Base-by-base conservation (phyloP, 352 stramenopile species). In the Phytophthora fragariae region DNA sequence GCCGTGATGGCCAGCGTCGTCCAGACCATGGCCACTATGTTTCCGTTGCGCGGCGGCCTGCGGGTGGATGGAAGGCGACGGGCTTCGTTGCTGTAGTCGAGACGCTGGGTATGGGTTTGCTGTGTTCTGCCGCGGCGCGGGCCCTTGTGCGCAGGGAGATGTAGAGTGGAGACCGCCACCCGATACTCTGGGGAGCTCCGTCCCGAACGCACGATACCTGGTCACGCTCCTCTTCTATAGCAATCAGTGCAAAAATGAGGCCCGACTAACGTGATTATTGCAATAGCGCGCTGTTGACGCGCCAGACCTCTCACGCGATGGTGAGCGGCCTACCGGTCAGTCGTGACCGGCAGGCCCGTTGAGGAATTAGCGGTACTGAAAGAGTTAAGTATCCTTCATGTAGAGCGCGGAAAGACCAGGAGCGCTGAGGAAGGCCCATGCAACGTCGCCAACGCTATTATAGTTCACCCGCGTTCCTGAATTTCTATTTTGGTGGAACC, bases 21-120 rank as follows among this genome's bases (percentile, higher is more conserved):
- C 78, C 75, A 85, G 31, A 72, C 52, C 68, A 82, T 81, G 35
- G 64, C 60, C 55, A 68, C 41, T 52, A 64, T 62, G 39, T 67
- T 67, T 56, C 29, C 24, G 27, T 8, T 12, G 33, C 19, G 33
- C 27, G 35, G 41, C 12, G 44, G 58, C 15, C 19, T 31, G 47
- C 19, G 17, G 39, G 11, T 49, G 14, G 37, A 14, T 44, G 37
- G 37, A 44, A 44, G 37, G 37, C 37, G 37, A 44, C 11, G 37
- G 37, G 11, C 37, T 41, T 12, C 37, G 37, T 44, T 44, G 37
- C 37, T 44, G 37, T 39, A 11, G 33, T 37, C 10, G 33, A 37
- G 9, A 29, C 24, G 27, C 33, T 39, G 9, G 33, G 10, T 31
- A 2, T 31, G 27, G 27, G 27, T 31, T 31, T 31, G 27, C 27